Percentiles rank a stretch among this genome's conserved stretches.
Conservation (phyloP, 192 early-diverging fungal genomes). For the Linnemannia schmuckeri region DNA sequence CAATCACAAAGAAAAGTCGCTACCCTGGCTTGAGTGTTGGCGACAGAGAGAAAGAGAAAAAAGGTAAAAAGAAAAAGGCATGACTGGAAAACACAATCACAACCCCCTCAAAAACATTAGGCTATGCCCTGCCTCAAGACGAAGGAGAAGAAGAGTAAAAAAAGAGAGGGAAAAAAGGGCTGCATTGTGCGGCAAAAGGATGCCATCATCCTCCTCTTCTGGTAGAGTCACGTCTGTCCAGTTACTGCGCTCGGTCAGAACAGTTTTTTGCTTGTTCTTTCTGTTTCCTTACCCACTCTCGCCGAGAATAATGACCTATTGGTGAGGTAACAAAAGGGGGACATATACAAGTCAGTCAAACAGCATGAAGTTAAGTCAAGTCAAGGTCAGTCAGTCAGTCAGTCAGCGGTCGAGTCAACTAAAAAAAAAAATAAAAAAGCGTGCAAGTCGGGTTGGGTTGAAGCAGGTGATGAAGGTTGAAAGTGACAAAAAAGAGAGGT, state of each 20-base stretch:
- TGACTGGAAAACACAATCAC: neutral
- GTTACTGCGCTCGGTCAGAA: slow-evolving; percentile 24
- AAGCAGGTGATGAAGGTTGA: neutral
- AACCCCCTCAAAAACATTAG: neutral
- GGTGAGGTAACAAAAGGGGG: neutral
- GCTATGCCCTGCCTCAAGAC: neutral
- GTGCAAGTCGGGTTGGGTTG: neutral
- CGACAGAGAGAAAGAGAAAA: neutral
- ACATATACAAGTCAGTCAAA: neutral
- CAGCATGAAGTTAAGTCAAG: neutral
- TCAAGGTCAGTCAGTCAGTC: neutral
- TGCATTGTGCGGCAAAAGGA: neutral
- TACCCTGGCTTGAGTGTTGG: neutral
- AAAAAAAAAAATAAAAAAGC: neutral
- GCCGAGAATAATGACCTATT: slow-evolving; percentile 85
- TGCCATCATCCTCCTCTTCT: neutral
- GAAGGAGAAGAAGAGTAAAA: neutral
- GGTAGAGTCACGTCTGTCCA: neutral
- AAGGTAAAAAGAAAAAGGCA: neutral
- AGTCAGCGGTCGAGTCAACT: neutral
- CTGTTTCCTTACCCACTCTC: slow-evolving; percentile 80
- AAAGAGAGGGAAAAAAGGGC: neutral
- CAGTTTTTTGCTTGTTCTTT: neutral
- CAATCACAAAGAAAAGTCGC: neutral
- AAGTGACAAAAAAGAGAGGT: neutral